These are phyloP conservation scores for Dactylellina sp. DNA, from an alignment of 2,329 filamentous ascomycete species.

Conservation along the genomic window DNA sequence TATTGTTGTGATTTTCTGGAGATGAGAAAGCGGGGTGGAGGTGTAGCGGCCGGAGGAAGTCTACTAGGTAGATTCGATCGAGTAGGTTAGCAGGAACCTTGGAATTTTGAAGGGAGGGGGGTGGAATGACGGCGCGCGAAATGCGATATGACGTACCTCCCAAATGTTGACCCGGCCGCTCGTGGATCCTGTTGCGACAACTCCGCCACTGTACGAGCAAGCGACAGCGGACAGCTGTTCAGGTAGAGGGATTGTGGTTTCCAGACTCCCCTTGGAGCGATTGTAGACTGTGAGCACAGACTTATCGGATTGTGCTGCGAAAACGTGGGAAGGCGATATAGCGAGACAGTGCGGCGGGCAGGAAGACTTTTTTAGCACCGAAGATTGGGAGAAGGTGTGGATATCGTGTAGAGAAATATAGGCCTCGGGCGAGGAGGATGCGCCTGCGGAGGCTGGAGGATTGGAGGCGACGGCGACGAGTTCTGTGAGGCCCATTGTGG, in stretches of 20 bases:
- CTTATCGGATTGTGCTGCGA: slow-evolving; percentile 90
- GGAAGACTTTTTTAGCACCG: slow-evolving; percentile 92
- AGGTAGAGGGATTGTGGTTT: slow-evolving; percentile 86
- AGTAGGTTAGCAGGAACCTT: neutral
- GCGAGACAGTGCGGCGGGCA: slow-evolving; percentile 82
- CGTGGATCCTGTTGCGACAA: slow-evolving; percentile 75
- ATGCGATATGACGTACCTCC: slow-evolving; percentile 75
- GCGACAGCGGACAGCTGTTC: slow-evolving; percentile 83
- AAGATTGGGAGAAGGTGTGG: slow-evolving; percentile 85
- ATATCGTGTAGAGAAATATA: slow-evolving; percentile 76
- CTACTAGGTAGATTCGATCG: slow-evolving; percentile 65
- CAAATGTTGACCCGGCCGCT: slow-evolving; percentile 89
- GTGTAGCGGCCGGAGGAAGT: slow-evolving; percentile 80
- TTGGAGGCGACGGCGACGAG: slow-evolving; percentile 49
- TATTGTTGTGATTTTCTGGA: slow-evolving; percentile 82
- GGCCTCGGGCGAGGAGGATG: slow-evolving; percentile 62
- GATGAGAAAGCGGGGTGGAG: slow-evolving; percentile 79
- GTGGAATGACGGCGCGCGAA: neutral
- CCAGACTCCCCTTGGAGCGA: slow-evolving; percentile 83
- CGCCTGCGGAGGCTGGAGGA: slow-evolving; percentile 57
- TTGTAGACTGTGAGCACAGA: slow-evolving; percentile 94
- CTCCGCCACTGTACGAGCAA: slow-evolving; percentile 77
- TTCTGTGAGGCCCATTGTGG: slow-evolving; percentile 47
- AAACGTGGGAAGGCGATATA: slow-evolving; percentile 83
- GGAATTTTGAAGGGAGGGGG: too few species aligned